Percentiles rank a stretch among this genome's conserved stretches.
Conservation (phyloP, 2,329 filamentous ascomycete species). For the Sordariomycetes sp. region DNA sequence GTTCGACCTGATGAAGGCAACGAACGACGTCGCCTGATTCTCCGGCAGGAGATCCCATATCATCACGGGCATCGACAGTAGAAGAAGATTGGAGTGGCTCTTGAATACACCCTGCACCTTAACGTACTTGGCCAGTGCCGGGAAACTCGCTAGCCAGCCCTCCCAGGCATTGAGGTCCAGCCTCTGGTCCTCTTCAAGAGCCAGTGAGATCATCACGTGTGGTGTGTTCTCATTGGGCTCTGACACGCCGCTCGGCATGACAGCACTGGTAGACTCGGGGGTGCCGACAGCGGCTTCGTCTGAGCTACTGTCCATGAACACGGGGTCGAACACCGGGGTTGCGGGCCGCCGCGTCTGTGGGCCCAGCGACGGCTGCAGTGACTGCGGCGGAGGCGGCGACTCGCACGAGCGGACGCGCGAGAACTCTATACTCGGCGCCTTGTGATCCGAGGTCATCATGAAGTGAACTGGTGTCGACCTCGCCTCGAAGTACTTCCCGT, state of each 20-base stretch:
- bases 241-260: conserved; percentile 6
- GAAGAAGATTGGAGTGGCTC: conserved; percentile 43
- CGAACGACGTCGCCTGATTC: conserved; percentile 40
- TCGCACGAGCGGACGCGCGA: conserved; percentile 22
- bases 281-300: conserved; percentile 7
- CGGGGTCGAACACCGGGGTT: background rate
- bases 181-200: conserved; percentile 41
- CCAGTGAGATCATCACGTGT: conserved; percentile 47
- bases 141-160: conserved; percentile 40
- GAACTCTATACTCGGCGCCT: conserved; percentile 43
- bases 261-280: conserved; percentile 6
- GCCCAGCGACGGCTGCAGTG: background rate
- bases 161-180: conserved; percentile 47
- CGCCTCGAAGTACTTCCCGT: conserved; percentile 43
- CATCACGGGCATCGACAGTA: conserved; percentile 44
- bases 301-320: conserved; percentile 3
- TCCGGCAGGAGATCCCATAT: conserved; percentile 47
- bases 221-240: conserved; percentile 42
- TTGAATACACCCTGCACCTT: conserved; percentile 49
- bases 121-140: conserved; percentile 44
- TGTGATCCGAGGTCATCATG: conserved; percentile 50
- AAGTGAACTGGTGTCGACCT: conserved; percentile 47
- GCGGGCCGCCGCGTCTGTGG: background rate
- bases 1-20: conserved; percentile 46
- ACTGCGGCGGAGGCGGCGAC: conserved; percentile 21